Evolutionary conservation across 805 yeast genomes (phyloP), one percentile per base, ranked within the genome.

Genomic region (Osmozyma mogii): DNA sequence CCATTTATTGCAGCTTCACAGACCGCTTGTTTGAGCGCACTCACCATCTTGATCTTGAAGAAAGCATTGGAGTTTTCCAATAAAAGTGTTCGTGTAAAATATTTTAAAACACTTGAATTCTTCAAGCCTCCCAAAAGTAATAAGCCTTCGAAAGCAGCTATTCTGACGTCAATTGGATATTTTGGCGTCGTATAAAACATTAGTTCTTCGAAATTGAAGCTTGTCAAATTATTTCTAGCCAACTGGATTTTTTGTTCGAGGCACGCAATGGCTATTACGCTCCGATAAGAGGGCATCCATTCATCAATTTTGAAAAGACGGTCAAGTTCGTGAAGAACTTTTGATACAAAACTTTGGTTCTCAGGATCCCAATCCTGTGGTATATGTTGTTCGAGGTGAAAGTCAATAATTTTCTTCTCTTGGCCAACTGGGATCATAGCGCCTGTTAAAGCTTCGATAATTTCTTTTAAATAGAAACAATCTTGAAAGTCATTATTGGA

Each of bases 261-360:
- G 17, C 87, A 72, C 4, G 72, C 58, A 16, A 63, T 54, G 11
- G 87, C 66, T 22, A 83, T 59, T 21, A 66, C 38, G 34, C 68
- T 50, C 30, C 75, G 78, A 37, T 71, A 75, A 0, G 95, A 78
- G 1, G 96, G 89, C 6, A 80, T 65, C 94, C 94, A 85, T 24
- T 72, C 76, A 46, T 89, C 97, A 57, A 92, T 67, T 37, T 87
- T 75, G 41, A 76, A 74, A 36, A 77, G 69, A 35, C 96, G 68
- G 32, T 78, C 74, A 26, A 92, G 61, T 47, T 88, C 96, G 5
- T 68, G 65, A 6, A 78, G 30, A 4, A 56, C 66, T n/a, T 40
- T 46, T 8, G 37, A 38, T 7, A 47, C 36, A 25, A 60, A 57
- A 13, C 25, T 30, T n/a, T 24, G 32, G 5, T 40, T 35, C 8